Evolutionary conservation across 768 basidiomycete genomes (phyloP).

Genomic region (Lactarius sp.): DNA sequence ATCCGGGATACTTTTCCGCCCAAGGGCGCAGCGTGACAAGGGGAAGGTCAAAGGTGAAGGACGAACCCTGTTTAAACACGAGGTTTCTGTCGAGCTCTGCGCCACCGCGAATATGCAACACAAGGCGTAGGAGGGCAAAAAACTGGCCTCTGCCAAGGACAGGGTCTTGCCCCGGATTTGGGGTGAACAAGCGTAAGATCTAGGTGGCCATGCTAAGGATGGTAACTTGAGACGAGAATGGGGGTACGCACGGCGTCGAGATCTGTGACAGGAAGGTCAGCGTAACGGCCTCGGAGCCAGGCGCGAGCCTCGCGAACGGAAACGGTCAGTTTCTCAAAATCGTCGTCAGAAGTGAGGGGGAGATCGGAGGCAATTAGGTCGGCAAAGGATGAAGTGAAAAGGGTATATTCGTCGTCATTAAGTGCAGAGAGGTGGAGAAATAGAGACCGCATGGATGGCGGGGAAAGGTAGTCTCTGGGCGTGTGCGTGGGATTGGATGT

Average conservation of each 20-base stretch:
- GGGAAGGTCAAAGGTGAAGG: background rate
- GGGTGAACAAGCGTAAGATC: slow-evolving; percentile 64
- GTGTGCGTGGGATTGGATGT: too few relatives aligned
- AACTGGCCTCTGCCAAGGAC: slow-evolving; percentile 64
- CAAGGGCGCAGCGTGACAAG: background rate
- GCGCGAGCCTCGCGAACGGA: slow-evolving; percentile 65
- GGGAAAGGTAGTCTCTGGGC: background rate
- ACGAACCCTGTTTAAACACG: slow-evolving; percentile 72
- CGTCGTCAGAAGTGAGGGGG: slow-evolving; percentile 37
- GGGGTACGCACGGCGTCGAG: slow-evolving; percentile 53
- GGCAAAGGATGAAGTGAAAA: slow-evolving; percentile 57
- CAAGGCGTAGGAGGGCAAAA: slow-evolving; percentile 67
- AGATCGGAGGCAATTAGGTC: slow-evolving; percentile 33
- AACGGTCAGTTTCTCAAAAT: slow-evolving; percentile 50
- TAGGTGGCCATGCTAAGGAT: slow-evolving; percentile 27
- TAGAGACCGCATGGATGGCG: slow-evolving; percentile 44
- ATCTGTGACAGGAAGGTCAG: slow-evolving; percentile 43
- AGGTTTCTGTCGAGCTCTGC: slow-evolving; percentile 58
- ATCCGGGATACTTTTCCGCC: background rate
- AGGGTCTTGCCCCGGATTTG: slow-evolving; percentile 48
- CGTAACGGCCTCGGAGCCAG: slow-evolving; percentile 70
- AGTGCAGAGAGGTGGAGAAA: slow-evolving; percentile 72
- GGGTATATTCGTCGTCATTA: slow-evolving; percentile 62
- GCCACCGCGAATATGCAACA: slow-evolving; percentile 55
- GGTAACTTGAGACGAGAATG: background rate